These are phyloP conservation scores for Chionographis japonica DNA, from an alignment of 106 monocot species.

Conservation along the genomic window DNA sequence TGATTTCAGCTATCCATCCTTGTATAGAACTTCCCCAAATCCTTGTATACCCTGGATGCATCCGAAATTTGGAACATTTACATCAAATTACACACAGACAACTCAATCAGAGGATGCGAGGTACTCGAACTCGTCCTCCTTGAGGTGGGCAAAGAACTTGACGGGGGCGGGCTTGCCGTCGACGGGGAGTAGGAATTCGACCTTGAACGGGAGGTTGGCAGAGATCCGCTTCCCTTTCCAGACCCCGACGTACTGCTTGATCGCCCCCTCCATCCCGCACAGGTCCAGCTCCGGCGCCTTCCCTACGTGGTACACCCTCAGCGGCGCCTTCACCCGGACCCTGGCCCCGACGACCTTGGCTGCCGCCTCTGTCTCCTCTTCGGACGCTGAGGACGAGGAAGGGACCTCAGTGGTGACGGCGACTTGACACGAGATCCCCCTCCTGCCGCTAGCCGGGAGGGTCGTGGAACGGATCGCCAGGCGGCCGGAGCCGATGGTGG, in stretches of 20 bases:
- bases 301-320: conserved; percentile 70
- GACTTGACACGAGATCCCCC: conserved; percentile 33
- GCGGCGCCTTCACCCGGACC: conserved; percentile 58
- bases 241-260: conserved; percentile 84
- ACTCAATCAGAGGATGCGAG: neutral
- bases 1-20: too few relatives aligned
- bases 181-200: conserved; percentile 52
- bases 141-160: conserved; percentile 75
- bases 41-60: too few relatives aligned
- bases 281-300: conserved; percentile 75
- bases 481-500: conserved; percentile 1
- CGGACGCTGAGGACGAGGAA: conserved; percentile 18
- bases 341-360: conserved; percentile 51
- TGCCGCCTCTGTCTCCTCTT: conserved; percentile 37
- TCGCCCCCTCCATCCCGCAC: conserved; percentile 59
- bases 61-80: neutral
- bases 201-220: conserved; percentile 79
- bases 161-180: conserved; percentile 44
- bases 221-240: conserved; percentile 86
- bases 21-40: too few relatives aligned
- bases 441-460: neutral
- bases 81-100: too few relatives aligned
- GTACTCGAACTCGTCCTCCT: conserved; percentile 80
- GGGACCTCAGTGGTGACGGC: conserved; percentile 35
- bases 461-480: neutral